These are phyloP conservation scores for Eimeria acervulina DNA, from an alignment of 169 alveolate genomes.

Conservation along the genomic window DNA sequence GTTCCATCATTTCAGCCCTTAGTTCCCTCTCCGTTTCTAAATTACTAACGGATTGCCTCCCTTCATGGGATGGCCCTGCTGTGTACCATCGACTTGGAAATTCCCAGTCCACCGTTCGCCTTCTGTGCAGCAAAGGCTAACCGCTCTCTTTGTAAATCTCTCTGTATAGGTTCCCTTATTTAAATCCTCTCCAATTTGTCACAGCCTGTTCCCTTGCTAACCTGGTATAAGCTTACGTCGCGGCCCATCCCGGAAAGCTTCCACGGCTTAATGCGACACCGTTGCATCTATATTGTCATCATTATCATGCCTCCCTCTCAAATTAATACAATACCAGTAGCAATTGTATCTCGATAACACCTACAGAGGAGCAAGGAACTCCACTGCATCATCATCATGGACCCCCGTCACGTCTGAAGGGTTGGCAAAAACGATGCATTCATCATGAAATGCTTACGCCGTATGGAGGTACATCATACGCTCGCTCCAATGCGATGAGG, in stretches of 20 bases:
- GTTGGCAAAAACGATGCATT: too few relatives aligned
- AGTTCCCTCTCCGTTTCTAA: background rate
- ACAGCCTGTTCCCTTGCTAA: background rate
- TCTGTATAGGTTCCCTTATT: too few relatives aligned
- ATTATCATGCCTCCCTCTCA: background rate
- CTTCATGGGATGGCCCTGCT: background rate
- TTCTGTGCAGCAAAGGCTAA: too few relatives aligned
- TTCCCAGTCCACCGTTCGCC: too few relatives aligned
- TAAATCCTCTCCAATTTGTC: background rate
- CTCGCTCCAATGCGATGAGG: too few relatives aligned
- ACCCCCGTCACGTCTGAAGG: too few relatives aligned
- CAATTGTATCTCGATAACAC: background rate
- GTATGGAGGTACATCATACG: too few relatives aligned
- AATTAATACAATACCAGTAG: background rate
- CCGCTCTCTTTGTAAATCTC: too few relatives aligned
- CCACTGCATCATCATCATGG: too few relatives aligned
- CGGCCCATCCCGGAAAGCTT: background rate
- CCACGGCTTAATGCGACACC: background rate
- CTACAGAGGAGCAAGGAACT: too few relatives aligned
- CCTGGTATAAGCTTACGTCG: background rate
- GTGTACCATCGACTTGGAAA: too few relatives aligned
- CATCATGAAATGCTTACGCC: too few relatives aligned
- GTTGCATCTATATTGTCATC: background rate
- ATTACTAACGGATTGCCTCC: background rate
- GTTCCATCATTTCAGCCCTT: background rate